A percentile compares a stretch with the other conserved stretches of the same genome.
These are phyloP conservation scores for Davidsoniella australis DNA, from an alignment of 2,329 filamentous ascomycete genomes.

Conservation along the genomic window DNA sequence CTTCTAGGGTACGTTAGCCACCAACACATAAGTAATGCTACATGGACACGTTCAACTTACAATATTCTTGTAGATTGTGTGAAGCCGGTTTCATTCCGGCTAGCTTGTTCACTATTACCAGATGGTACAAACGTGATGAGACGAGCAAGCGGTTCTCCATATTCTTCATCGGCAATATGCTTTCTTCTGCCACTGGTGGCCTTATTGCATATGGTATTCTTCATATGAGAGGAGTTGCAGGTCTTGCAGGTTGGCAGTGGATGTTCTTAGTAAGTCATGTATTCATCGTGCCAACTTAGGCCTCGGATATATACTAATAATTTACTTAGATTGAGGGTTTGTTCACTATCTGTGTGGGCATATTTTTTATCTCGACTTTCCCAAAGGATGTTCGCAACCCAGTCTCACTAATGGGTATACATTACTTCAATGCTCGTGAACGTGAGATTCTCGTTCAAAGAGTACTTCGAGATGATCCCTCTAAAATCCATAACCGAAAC, in stretches of 20 bases:
- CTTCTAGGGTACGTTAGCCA: constrained; percentile 16
- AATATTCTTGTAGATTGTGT: constrained; percentile 15
- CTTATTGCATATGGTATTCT: constrained; percentile 26
- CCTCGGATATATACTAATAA: background rate
- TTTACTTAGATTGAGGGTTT: constrained; percentile 20
- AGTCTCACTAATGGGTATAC: constrained; percentile 18
- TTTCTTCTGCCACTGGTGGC: constrained; percentile 23
- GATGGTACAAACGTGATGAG: constrained; percentile 30
- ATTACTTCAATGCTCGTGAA: constrained; percentile 22
- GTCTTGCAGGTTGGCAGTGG: constrained; percentile 21
- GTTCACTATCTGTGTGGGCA: constrained; percentile 20
- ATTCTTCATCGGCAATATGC: constrained; percentile 29
- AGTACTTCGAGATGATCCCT: constrained; percentile 21
- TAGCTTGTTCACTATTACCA: constrained; percentile 29
- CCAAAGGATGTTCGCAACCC: constrained; percentile 18
- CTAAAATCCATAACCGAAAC: constrained; percentile 19
- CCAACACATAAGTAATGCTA: background rate
- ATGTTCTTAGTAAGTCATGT: constrained; percentile 17
- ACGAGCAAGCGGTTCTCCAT: constrained; percentile 28
- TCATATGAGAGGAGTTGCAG: constrained; percentile 20
- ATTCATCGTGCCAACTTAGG: background rate
- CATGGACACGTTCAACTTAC: background rate
- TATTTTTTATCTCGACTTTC: constrained; percentile 19
- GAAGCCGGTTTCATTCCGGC: constrained; percentile 26
- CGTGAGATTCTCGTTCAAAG: constrained; percentile 20